phyloP scores from a whole-genome alignment of 2,329 filamentous ascomycete species.

The Pseudomassariella vexata region DNA sequence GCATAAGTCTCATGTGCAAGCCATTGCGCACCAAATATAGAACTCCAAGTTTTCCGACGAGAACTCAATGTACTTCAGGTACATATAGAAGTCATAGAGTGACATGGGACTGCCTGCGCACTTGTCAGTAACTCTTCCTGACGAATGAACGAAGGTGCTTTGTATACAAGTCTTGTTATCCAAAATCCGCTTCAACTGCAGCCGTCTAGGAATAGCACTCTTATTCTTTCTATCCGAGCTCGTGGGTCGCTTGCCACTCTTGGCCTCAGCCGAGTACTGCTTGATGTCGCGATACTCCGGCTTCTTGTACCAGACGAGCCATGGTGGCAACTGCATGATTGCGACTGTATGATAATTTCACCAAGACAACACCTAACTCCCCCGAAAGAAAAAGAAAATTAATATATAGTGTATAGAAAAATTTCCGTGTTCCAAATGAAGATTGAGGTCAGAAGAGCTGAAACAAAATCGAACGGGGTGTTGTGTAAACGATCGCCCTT shows the following conservation, averaged over 20 bases:
- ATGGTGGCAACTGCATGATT: constrained; percentile 21
- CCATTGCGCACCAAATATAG: constrained; percentile 42
- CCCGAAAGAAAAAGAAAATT: too few species aligned
- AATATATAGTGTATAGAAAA: too few species aligned
- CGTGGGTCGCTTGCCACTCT: constrained; percentile 26
- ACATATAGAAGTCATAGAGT: constrained; percentile 45
- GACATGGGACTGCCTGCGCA: constrained; percentile 39
- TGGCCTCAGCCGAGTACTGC: constrained; percentile 33
- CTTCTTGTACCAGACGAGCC: constrained; percentile 43
- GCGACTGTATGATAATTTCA: too few species aligned
- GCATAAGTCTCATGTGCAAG: too few species aligned
- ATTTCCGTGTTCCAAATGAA: too few species aligned
- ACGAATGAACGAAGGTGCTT: too few species aligned
- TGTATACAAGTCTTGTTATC: constrained; percentile 39
- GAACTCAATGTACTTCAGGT: constrained; percentile 42
- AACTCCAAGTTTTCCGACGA: constrained; percentile 45
- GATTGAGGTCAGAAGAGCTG: too few species aligned
- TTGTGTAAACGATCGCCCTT: too few species aligned
- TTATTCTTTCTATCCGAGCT: constrained; percentile 30
- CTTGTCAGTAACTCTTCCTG: too few species aligned
- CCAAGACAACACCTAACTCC: too few species aligned
- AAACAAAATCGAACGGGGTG: too few species aligned
- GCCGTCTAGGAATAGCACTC: constrained; percentile 29
- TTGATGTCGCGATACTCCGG: constrained; percentile 42
- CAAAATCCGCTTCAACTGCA: constrained; percentile 38